phyloP scores from a whole-genome alignment of 2,329 filamentous ascomycete species.

The Beauveria scarabaeidicola region DNA sequence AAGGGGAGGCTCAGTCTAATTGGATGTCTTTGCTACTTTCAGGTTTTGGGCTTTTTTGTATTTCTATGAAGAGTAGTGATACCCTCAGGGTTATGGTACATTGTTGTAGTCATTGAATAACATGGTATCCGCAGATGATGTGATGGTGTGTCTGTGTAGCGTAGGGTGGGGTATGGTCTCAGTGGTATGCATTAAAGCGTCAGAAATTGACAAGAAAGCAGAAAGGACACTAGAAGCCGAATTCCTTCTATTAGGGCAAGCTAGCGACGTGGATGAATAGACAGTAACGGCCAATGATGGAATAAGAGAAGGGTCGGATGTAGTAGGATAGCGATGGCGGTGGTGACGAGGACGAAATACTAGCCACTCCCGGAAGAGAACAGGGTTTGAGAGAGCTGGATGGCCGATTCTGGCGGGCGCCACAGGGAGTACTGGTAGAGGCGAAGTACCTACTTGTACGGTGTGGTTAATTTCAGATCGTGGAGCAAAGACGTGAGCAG shows the following conservation, averaged over 20 bases:
- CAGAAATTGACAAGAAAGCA: background rate
- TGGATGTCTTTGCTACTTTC: background rate
- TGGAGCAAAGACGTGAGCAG: too few species aligned
- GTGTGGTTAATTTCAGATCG: too few species aligned
- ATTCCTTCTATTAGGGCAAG: background rate
- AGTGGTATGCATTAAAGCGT: background rate
- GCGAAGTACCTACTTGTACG: too few species aligned
- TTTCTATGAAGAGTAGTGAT: conserved; percentile 9
- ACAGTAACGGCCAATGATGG: background rate
- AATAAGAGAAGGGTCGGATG: background rate
- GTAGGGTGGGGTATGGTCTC: background rate
- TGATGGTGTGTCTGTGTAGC: background rate
- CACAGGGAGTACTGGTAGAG: background rate
- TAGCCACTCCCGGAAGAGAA: conserved; percentile 4
- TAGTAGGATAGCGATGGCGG: background rate
- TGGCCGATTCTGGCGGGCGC: conserved; percentile 1
- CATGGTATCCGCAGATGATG: background rate
- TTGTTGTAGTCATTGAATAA: background rate
- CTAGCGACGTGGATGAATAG: background rate
- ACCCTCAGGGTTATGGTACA: background rate
- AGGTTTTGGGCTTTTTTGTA: background rate
- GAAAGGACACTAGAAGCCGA: background rate
- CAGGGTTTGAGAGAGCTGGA: background rate
- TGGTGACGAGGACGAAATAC: background rate
- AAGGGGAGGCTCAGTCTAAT: background rate